phyloP scores from a whole-genome alignment of 2,329 filamentous ascomycete species.

The Ophiocordyceps unilateralis region DNA sequence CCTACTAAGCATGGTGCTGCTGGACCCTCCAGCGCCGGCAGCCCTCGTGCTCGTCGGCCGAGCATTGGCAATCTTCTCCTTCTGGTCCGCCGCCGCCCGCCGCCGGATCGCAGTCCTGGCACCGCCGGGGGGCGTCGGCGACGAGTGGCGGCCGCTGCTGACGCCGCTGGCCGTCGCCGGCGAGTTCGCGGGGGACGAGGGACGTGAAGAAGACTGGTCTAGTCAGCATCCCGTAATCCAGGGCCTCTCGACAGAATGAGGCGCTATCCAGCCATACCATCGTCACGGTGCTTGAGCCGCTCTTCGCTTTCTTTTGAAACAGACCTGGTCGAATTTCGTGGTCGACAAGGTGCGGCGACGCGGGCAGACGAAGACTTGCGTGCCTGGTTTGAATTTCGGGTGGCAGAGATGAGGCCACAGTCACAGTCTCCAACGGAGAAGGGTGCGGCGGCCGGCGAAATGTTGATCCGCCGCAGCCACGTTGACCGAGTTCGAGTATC shows the following conservation, averaged over 20 bases:
- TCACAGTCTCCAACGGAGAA: slow-evolving; percentile 16
- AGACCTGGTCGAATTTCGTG: no score
- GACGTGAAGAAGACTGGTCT: slow-evolving; percentile 37
- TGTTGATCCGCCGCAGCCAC: slow-evolving; percentile 13
- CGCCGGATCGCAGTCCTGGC: slow-evolving; percentile 90
- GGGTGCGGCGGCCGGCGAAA: slow-evolving; percentile 11
- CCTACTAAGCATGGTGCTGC: slow-evolving; percentile 95
- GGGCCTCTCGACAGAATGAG: no score
- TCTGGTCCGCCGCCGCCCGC: slow-evolving; percentile 89
- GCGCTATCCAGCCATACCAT: background rate
- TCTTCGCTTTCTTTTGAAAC: background rate
- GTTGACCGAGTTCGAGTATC: no score
- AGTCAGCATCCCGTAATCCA: background rate
- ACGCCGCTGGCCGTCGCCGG: slow-evolving; percentile 47
- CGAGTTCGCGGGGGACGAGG: slow-evolving; percentile 40
- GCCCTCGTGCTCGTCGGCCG: slow-evolving; percentile 83
- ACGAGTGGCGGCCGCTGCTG: slow-evolving; percentile 60
- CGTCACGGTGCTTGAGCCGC: background rate
- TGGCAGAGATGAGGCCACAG: slow-evolving; percentile 25
- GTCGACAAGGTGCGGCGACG: background rate
- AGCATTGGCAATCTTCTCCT: slow-evolving; percentile 90
- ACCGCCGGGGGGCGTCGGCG: slow-evolving; percentile 78
- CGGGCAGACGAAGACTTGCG: background rate
- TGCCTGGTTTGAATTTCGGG: background rate
- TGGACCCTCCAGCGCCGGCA: slow-evolving; percentile 87